Base-by-base conservation (phyloP, 2,329 filamentous ascomycete species). In the Zymoseptoria ardabiliae region DNA sequence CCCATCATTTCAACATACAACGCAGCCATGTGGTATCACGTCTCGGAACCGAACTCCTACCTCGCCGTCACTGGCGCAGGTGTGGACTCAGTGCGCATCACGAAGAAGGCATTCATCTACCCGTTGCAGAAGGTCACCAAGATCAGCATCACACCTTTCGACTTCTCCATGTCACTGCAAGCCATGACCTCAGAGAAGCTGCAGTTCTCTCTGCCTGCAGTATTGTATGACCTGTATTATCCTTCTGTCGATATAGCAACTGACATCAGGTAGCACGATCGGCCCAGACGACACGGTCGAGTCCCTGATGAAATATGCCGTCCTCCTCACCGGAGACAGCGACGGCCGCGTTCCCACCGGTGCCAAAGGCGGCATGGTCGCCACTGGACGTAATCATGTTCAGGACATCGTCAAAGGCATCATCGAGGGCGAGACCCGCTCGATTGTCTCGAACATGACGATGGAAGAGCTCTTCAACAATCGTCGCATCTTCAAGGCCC, bases 171-270 rank as follows among this genome's bases (percentile, higher is more conserved):
- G 81, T 85, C 86, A 58, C 78, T 95, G 1, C 89, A 92, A 71
- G 90, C 90, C 58, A 96, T 95, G 90, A 95, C 90, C 19, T 85
- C 87, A 68, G 91, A 95, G 77, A 95, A 95, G 73, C 81, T 94
- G 2, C 88, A 92, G 64, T 92, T 94, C 72, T 81, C 85, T 4
- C 82, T 94, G 0, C 90, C 90, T 2, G 89, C 91, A 10, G 89
- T 94, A 63, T 94, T 94, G 35, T 45, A 45, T 7, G 25, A 28
- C 25, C 25, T 28, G 25, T 2, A 28, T 28, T 28, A 28, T 28
- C 25, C 25, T 28, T 28, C 25, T 28, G 25, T 28, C 25, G 25
- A n/a, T 45, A 45, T n/a, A 17, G 13, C 13, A 13, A 45, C 35
- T 45, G 35, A 45, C 35, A 45, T n/a, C 4, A 17, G 6, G 35